A percentile compares a stretch with the other conserved stretches of the same genome.
Conservation (phyloP, 768 basidiomycete genomes). For the Postia placenta region DNA sequence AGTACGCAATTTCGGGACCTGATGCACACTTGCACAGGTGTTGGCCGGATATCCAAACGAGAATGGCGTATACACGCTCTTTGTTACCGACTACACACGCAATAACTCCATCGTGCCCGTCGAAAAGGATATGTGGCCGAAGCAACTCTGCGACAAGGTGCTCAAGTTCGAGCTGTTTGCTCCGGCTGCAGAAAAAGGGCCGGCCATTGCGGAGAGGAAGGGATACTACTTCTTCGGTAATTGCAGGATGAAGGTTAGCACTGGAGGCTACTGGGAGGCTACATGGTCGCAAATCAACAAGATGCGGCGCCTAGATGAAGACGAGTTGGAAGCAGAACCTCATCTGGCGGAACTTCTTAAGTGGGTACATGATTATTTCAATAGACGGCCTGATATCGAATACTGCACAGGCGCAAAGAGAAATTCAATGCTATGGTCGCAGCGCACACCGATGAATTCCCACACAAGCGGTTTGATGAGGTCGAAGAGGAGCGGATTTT, state of each 20-base stretch:
- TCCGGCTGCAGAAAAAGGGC: conserved; percentile 34
- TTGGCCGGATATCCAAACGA: conserved; percentile 36
- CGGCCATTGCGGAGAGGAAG: conserved; percentile 39
- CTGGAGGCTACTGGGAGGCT: conserved; percentile 42
- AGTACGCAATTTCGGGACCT: neutral
- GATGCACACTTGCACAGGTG: conserved; percentile 32
- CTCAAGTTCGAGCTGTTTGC: conserved; percentile 61
- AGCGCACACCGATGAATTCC: conserved; percentile 27
- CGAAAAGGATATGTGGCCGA: conserved; percentile 42
- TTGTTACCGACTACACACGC: conserved; percentile 62
- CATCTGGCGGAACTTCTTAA: conserved; percentile 44
- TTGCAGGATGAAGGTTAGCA: conserved; percentile 35
- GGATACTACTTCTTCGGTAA: conserved; percentile 48
- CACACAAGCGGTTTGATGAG: conserved; percentile 43
- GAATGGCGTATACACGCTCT: conserved; percentile 39
- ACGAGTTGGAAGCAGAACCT: conserved; percentile 27
- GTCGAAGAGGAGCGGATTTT: conserved; percentile 38
- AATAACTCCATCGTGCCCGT: conserved; percentile 29
- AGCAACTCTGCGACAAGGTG: conserved; percentile 35
- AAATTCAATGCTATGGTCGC: conserved; percentile 31
- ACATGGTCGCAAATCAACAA: conserved; percentile 47
- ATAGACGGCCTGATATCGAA: neutral
- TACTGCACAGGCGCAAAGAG: conserved; percentile 41
- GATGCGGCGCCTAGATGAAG: conserved; percentile 36
- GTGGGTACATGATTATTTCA: conserved; percentile 29